phyloP scores from a whole-genome alignment of 768 basidiomycete genomes.

The Podaxis carcinomalis region DNA sequence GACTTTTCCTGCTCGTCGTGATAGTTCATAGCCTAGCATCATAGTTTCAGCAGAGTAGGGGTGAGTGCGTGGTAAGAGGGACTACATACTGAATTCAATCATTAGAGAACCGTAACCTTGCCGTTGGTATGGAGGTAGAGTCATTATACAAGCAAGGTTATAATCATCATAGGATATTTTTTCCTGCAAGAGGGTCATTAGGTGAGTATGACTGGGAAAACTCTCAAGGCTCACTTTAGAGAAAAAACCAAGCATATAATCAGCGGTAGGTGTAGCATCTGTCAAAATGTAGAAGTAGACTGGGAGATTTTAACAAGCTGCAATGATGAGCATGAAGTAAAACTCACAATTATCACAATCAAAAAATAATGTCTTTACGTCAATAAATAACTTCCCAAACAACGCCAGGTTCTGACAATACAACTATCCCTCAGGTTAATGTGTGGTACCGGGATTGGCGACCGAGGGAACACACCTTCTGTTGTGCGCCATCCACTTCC shows the following conservation, averaged over 20 bases:
- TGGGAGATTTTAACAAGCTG: conserved; percentile 22
- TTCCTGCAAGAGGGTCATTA: conserved; percentile 50
- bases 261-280: conserved; percentile 71
- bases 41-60: not conserved
- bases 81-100: conserved; percentile 91
- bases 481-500: conserved; percentile 88
- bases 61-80: not conserved
- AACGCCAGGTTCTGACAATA: conserved; percentile 96
- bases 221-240: conserved; percentile 42
- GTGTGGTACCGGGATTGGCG: not conserved
- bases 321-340: not conserved
- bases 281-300: conserved; percentile 93
- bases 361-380: conserved; percentile 93
- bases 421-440: conserved; percentile 44
- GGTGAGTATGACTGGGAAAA: not conserved
- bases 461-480: conserved; percentile 56
- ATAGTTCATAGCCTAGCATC: conserved; percentile 83
- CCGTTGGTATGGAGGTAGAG: conserved; percentile 88
- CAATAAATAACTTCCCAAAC: conserved; percentile 98
- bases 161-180: conserved; percentile 95
- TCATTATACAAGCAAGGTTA: conserved; percentile 95
- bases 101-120: conserved; percentile 91
- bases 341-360: conserved; percentile 80
- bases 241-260: conserved; percentile 76
- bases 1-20: conserved; percentile 68